A percentile compares a stretch with the other conserved stretches of the same genome.
Evolutionary conservation across 2,329 filamentous ascomycete genomes (phyloP).

Genomic region (Chalara sp.): DNA sequence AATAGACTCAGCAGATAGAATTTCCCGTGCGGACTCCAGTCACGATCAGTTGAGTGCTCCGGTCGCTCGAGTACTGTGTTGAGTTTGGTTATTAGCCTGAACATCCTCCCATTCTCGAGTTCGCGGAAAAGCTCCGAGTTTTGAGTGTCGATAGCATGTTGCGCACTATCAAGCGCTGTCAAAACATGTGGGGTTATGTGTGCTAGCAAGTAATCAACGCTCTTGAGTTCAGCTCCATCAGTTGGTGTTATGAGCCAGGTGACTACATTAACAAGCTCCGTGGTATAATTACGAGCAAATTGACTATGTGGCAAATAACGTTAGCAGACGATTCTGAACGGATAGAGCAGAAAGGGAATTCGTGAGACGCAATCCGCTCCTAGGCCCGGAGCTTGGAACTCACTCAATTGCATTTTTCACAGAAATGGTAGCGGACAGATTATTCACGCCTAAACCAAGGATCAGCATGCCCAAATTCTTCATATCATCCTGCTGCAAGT

Average conservation of each 20-base stretch:
- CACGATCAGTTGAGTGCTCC: conserved; percentile 69
- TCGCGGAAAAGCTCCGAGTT: conserved; percentile 68
- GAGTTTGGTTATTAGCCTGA: conserved; percentile 75
- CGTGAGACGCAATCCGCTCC: too few species aligned
- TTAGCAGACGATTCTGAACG: neutral
- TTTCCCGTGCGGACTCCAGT: conserved; percentile 90
- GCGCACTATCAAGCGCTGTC: conserved; percentile 65
- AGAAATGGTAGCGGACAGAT: conserved; percentile 39
- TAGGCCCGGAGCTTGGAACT: neutral
- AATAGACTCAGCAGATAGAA: conserved; percentile 92
- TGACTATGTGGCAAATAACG: conserved; percentile 30
- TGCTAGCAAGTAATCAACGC: conserved; percentile 71
- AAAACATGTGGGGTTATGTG: conserved; percentile 75
- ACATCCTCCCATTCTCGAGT: conserved; percentile 81
- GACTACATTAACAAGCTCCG: conserved; percentile 71
- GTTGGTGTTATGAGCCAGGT: conserved; percentile 72
- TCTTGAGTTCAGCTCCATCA: conserved; percentile 53
- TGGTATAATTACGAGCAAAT: conserved; percentile 68
- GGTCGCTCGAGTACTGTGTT: conserved; percentile 84
- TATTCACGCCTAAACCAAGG: conserved; percentile 72
- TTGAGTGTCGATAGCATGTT: conserved; percentile 74
- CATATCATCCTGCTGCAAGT: conserved; percentile 85
- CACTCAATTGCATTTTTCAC: conserved; percentile 64
- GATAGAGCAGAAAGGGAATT: neutral
- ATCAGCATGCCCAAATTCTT: conserved; percentile 78